These are phyloP conservation scores for Byssothecium circinans DNA, from an alignment of 2,329 filamentous ascomycete genomes.

Conservation along the genomic window DNA sequence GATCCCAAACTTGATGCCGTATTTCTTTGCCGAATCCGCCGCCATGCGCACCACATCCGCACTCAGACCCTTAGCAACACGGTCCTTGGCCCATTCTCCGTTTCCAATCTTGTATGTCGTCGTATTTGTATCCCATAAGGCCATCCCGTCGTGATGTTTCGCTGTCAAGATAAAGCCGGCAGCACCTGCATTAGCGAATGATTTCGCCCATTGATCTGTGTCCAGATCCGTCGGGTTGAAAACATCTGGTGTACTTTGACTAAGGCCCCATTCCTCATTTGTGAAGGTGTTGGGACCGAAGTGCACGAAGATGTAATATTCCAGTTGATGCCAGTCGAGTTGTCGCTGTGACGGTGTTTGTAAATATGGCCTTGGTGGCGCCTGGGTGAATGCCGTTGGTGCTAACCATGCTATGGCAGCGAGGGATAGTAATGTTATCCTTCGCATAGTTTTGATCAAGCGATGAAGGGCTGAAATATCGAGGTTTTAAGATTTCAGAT, in stretches of 20 bases:
- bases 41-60: slow-evolving; percentile 39
- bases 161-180: slow-evolving; percentile 42
- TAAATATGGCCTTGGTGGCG: slow-evolving; percentile 11
- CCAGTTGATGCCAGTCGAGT: slow-evolving; percentile 14
- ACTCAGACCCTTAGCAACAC: slow-evolving; percentile 24
- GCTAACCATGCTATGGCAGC: not conserved
- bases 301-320: slow-evolving; percentile 19
- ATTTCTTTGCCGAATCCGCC: slow-evolving; percentile 35
- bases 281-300: slow-evolving; percentile 23
- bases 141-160: slow-evolving; percentile 45
- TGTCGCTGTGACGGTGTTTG: slow-evolving; percentile 14
- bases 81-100: slow-evolving; percentile 34
- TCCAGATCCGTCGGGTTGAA: slow-evolving; percentile 15
- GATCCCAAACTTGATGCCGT: slow-evolving; percentile 40
- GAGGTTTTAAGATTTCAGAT: no score
- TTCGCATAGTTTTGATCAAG: not conserved
- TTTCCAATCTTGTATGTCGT: slow-evolving; percentile 41
- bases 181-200: slow-evolving; percentile 31
- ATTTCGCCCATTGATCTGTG: slow-evolving; percentile 18
- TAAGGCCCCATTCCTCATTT: slow-evolving; percentile 17
- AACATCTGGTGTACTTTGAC: slow-evolving; percentile 14
- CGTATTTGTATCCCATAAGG: slow-evolving; percentile 39
- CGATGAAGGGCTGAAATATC: no score
- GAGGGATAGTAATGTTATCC: not conserved
- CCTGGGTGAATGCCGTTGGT: not conserved